Conservation (phyloP, 139 green algal genomes). For the Coccomyxa sp. region DNA sequence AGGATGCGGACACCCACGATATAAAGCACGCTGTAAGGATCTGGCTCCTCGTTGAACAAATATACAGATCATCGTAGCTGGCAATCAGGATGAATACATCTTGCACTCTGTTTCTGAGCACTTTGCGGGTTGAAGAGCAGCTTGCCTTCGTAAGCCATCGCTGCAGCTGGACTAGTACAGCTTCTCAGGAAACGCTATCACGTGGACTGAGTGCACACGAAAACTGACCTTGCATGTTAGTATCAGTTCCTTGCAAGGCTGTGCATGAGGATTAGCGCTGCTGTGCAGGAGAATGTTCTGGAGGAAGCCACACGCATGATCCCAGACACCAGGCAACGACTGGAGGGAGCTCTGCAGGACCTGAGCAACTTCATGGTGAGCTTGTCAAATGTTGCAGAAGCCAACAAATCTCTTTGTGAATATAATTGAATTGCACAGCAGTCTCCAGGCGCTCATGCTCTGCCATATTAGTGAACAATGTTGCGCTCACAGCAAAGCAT, state of each 20-base stretch:
- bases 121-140: background rate
- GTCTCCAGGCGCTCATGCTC: too few relatives aligned
- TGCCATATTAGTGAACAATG: background rate
- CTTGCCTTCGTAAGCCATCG: background rate
- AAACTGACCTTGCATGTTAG: background rate
- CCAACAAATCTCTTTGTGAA: too few relatives aligned
- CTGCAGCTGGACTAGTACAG: too few relatives aligned
- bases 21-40: slow-evolving; percentile 79
- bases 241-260: background rate
- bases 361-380: slow-evolving; percentile 67
- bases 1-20: slow-evolving; percentile 60
- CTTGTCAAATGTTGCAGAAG: too few relatives aligned
- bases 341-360: slow-evolving; percentile 68
- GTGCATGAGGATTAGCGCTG: background rate
- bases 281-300: slow-evolving; percentile 80
- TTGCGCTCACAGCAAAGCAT: background rate
- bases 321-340: slow-evolving; percentile 69
- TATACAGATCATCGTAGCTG: background rate
- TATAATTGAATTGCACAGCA: too few relatives aligned
- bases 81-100: background rate
- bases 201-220: background rate
- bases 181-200: too few relatives aligned
- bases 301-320: slow-evolving; percentile 82
- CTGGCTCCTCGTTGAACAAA: background rate
- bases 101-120: too few relatives aligned